Evolutionary conservation across 345 rosid genomes (phyloP), one percentile per base, ranked within the genome.

Genomic region (Turritis glabra): DNA sequence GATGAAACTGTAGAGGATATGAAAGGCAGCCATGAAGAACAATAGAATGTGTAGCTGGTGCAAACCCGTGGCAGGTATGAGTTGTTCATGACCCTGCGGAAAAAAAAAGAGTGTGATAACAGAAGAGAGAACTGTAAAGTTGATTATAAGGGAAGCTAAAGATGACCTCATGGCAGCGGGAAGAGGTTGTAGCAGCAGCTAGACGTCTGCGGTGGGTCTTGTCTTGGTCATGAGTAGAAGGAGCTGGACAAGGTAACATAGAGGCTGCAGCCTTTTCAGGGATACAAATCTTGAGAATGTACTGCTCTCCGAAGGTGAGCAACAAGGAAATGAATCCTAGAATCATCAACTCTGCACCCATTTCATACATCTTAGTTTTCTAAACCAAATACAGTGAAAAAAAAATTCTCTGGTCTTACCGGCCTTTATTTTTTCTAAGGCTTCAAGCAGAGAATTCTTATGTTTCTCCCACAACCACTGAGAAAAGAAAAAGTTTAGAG

Each of bases 1-100:
- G 55, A 81, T 66, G 26, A 81, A 65, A 74, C 94, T 91, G 67
- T 87, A 89, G 33, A 88, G 4, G 32, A 93, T 88, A 64, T 93
- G 96, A 62, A 91, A 74, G 55, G 82, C 84, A 25, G 97, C 98
- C 76, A 91, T 71, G 85, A 93, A 93, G 85, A 93, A 93, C 56
- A 93, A 81, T 52, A 91, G 87, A 66, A 91, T 87, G 86, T 91
- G 97, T 43, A 93, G 77, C 68, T 91, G 80, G 79, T 93, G 97
- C 82, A 91, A 76, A 58, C 91, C 97, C 0, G 84, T 54, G 27
- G 21, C 64, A n/a, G 98, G 78, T 75, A 91, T 87, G 37, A 93
- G 88, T 8, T 92, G 90, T 69, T 81, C 93, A 0, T 68, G 63
- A 26, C 63, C 63, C 73, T 68, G 73, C 21, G 3, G 19, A 18